Evolutionary conservation across 768 basidiomycete species (phyloP).

Genomic region (Amanita pallidorosea): DNA sequence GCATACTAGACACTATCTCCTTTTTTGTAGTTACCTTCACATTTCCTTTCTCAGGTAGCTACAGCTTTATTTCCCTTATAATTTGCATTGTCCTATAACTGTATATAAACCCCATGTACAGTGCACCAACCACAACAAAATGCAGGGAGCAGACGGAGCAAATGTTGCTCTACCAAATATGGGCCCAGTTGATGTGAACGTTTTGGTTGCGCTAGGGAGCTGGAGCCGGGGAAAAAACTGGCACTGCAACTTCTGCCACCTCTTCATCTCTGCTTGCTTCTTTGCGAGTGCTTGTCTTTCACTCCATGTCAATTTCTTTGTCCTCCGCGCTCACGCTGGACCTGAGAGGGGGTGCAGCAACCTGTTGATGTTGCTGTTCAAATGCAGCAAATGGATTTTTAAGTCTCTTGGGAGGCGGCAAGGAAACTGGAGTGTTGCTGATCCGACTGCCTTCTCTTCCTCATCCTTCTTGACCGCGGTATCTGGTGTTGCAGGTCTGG

Average conservation of each 20-base stretch:
- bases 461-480: constrained; percentile 53
- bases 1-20: too few species aligned
- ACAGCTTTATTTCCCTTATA: too few species aligned
- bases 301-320: constrained; percentile 87
- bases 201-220: too few species aligned
- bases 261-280: constrained; percentile 78
- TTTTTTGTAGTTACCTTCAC: too few species aligned
- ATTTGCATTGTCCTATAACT: too few species aligned
- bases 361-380: constrained; percentile 33
- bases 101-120: too few species aligned
- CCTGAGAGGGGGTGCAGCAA: constrained; percentile 16
- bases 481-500: not conserved
- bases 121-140: too few species aligned
- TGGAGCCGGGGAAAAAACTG: too few species aligned
- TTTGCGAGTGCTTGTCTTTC: constrained; percentile 90
- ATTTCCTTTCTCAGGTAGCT: too few species aligned
- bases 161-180: too few species aligned
- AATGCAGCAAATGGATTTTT: constrained; percentile 70
- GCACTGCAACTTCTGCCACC: constrained; percentile 53
- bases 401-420: constrained; percentile 80
- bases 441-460: constrained; percentile 82
- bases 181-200: too few species aligned
- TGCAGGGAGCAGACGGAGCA: too few species aligned
- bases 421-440: constrained; percentile 76
- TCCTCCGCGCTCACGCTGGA: constrained; percentile 20